Conservation (phyloP, 495 filamentous ascomycete species). For the Annulohypoxylon moriforme region DNA sequence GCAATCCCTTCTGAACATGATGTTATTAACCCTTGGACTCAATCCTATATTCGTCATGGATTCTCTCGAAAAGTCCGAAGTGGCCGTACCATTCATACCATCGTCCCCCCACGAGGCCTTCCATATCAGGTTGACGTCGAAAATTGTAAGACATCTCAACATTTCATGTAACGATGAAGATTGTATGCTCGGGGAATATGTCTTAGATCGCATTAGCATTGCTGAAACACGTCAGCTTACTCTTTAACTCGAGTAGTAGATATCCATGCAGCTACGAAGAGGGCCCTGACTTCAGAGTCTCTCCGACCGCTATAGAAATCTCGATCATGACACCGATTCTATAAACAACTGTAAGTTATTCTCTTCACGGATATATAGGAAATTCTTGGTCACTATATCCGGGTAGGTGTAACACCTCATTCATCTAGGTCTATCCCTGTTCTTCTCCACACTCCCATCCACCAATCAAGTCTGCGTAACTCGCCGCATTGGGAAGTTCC, state of each 20-base stretch:
- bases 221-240: neutral
- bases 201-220: neutral
- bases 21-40: no score
- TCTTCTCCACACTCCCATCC: constrained; percentile 12
- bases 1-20: no score
- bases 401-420: neutral
- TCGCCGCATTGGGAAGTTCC: constrained; percentile 20
- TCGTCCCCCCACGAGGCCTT: no score
- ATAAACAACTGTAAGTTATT: neutral
- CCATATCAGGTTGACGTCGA: no score
- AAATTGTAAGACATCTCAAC: no score
- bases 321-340: no score
- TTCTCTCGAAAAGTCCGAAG: no score
- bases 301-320: no score
- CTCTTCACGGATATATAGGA: neutral
- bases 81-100: no score
- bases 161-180: neutral
- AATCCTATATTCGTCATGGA: no score
- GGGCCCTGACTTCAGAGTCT: no score
- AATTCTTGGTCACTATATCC: neutral
- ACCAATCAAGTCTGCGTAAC: constrained; percentile 25
- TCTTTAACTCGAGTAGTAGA: neutral
- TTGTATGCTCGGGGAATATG: neutral
- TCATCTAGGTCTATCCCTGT: neutral
- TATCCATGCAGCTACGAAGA: no score